Base-by-base conservation (phyloP, 176 grass and related monocot species). In the Musa acuminata region DNA sequence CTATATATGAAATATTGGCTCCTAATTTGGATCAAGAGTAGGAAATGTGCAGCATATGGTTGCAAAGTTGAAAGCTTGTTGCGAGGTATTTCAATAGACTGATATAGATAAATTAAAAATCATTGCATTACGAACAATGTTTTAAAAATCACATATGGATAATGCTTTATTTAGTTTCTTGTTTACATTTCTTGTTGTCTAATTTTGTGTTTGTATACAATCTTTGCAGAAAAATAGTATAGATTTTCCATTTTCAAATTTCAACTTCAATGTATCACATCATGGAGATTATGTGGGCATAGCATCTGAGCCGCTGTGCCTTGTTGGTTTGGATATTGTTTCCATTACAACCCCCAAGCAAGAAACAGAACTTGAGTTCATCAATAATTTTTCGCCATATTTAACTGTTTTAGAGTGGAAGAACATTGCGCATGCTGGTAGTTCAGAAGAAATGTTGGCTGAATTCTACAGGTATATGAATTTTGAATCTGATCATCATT, bases 281-380 rank as follows among this genome's bases (percentile, higher is more conserved):
- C 94, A 93, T 83, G 94, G 94, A 24, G 80, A 84, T 63, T 98
- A 87, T 13, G 94, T 91, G 9, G 90, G 94, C 48, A 81, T 98
- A 74, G 87, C 90, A 78, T 97, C 85, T 9, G 93, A 93, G 53
- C 81, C 82, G 0, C 6, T 83, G 3, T 88, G 87, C 72, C 80
- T 93, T 72, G 79, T 97, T 77, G 93, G 93, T 67, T 79, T 97
- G 1, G 93, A 93, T 62, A 90, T 97, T 63, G 90, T 90, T 19
- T 85, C 69, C 9, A 43, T 88, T 72, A 75, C 74, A 22, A 82
- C 87, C 54, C 93, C 87, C 27, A 73, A 80, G 49, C 68, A 64
- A 59, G 80, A 81, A 80, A 78, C 81, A 20, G 29, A 72, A 1
- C 1, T 81, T 0, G 85, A 97, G 35, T 97, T 90, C 57, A 58